Base-by-base conservation (phyloP, 2,329 filamentous ascomycete genomes). In the Pseudogymnoascus sp. region DNA sequence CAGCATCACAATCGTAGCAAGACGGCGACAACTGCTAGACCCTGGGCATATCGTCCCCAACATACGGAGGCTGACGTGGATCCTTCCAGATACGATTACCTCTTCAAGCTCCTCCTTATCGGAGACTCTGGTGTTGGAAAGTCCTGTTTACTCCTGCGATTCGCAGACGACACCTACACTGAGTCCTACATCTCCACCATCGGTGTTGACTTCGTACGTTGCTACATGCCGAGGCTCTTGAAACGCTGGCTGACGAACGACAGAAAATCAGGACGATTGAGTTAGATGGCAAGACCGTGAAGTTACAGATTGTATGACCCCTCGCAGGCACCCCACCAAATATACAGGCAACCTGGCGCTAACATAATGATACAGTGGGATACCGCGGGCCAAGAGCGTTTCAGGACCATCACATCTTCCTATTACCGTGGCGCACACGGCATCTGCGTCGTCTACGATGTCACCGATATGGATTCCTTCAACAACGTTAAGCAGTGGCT, bases 401-500 rank as follows among this genome's bases (percentile, higher is more conserved):
- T 99, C 91, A 89, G 95, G 78, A 99, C 95, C 73, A 99, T 99
- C 82, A 99, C 95, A 67, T 97, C 93, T 43, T 97, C 95, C 66
- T 99, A 99, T 86, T 99, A 99, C 84, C 91, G 95, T 76, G 95
- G 95, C 74, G 95, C 95, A 70, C 95, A 97, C 81, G 95, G 95
- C 73, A 99, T 99, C 81, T 99, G 95, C 81, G 93, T 99, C 71
- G 95, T 99, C 77, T 99, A 97, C 85, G 95, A 99, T 88, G 95
- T 99, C 75, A 99, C 95, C 71, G 95, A 99, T 78, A 97, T 97
- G 93, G 95, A 97, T 78, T 96, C 91, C 31, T 99, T 99, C 91
- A 97, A 99, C 88, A 99, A 97, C 82, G 95, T 99, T 74, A 97
- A 99, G 90, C 95, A 99, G 84, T 99, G 95, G 95, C 87, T 99